These are phyloP conservation scores for Lentithecium fluviatile DNA, from an alignment of 495 filamentous ascomycete genomes.

Conservation along the genomic window DNA sequence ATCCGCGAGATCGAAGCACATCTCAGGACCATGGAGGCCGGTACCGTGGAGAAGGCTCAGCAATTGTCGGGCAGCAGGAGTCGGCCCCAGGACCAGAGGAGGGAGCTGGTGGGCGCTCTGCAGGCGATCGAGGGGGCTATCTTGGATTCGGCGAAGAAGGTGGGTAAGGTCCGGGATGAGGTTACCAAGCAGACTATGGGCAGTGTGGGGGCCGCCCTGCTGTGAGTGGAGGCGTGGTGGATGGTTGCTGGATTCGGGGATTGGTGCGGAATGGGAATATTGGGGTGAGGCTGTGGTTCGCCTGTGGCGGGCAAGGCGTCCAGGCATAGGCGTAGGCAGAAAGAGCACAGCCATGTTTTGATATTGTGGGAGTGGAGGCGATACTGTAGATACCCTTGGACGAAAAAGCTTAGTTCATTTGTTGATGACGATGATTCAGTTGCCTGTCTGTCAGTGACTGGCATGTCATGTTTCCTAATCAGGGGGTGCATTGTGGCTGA, in stretches of 20 bases:
- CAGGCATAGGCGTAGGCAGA: too few relatives aligned
- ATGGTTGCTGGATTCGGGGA: neutral
- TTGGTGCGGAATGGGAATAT: neutral
- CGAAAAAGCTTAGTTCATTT: neutral
- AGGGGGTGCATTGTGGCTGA: too few relatives aligned
- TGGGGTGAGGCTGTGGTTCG: neutral
- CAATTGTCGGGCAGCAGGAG: slow-evolving; percentile 55
- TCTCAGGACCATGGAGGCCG: slow-evolving; percentile 69
- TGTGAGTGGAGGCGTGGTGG: neutral
- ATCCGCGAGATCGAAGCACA: slow-evolving; percentile 81
- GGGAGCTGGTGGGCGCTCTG: slow-evolving; percentile 65
- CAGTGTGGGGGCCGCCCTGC: slow-evolving; percentile 17
- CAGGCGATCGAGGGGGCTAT: slow-evolving; percentile 78
- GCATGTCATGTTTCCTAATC: too few relatives aligned
- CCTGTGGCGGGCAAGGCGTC: too few relatives aligned
- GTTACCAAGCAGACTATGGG: slow-evolving; percentile 54
- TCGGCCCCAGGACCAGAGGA: slow-evolving; percentile 51
- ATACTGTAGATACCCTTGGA: neutral
- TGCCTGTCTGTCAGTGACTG: neutral
- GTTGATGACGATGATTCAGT: neutral
- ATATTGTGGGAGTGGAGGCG: neutral
- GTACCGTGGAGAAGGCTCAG: slow-evolving; percentile 67
- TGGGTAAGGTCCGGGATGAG: slow-evolving; percentile 67
- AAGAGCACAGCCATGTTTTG: too few relatives aligned
- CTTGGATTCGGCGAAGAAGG: slow-evolving; percentile 67